Evolutionary conservation across 768 basidiomycete species (phyloP), one percentile per base, ranked within the genome.

Genomic region (Serendipita sp.): DNA sequence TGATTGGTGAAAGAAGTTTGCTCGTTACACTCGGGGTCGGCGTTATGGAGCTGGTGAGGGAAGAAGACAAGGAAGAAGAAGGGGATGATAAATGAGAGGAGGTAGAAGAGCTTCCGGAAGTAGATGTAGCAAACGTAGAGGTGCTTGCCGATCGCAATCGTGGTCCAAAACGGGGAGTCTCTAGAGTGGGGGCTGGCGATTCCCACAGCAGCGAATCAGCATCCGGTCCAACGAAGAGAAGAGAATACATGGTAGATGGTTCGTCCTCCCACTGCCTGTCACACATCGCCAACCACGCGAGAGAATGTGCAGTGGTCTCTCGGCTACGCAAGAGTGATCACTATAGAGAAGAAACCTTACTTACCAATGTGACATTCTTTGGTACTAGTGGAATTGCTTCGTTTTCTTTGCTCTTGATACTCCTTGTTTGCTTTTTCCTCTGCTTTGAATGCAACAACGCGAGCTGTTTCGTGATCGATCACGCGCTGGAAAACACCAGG

Each of bases 401-500:
- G 45, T n/a, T 48, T 58, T 33, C 30, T 58, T 33, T 9, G 22
- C 11, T 58, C 53, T 58, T 58, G 17, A 26, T 30, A 30, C 11
- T 4, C 4, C 53, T 58, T 58, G 11, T 58, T 34, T 11, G 53
- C 53, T 33, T 58, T n/a, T 58, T 58, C 33, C 53, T 28, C 33
- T 22, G 53, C 53, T 24, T 58, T 58, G 24, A n/a, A 11, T 4
- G 24, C 53, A 4, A 34, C 53, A 58, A 58, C 30, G 13, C 53
- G 53, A 30, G 53, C 53, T n/a, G 26, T 58, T 33, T 58, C 53
- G 30, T 58, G 33, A 9, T 58, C 26, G 4, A 58, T 24, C 20
- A 58, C 53, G 24, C 53, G 53, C 26, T 58, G 26, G 31, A 58
- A 58, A 31, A 58, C 53, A 13, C 53, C 53, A n/a, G 53, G 53